A percentile compares a stretch with the other conserved stretches of the same genome.
phyloP scores from a whole-genome alignment of 768 basidiomycete species.

The Tephrocybe sp. region DNA sequence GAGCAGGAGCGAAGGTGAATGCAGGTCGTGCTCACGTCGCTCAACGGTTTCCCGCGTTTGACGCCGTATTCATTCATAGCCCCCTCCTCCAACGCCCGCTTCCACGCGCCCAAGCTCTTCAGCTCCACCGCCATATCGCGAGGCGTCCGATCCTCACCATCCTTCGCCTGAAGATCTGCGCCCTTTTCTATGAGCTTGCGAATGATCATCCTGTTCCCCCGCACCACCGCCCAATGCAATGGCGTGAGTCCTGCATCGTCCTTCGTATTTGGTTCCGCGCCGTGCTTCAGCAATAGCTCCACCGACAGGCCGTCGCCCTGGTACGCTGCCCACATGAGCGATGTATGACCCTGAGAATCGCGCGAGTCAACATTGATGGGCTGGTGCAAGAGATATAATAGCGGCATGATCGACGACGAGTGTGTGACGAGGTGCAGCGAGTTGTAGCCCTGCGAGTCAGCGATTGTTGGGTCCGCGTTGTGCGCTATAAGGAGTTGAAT shows the following conservation, averaged over 20 bases:
- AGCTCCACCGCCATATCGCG: constrained; percentile 94
- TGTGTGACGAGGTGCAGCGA: constrained; percentile 94
- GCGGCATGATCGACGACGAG: constrained; percentile 90
- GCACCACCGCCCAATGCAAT: constrained; percentile 96
- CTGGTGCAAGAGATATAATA: constrained; percentile 90
- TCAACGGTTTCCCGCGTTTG: constrained; percentile 64
- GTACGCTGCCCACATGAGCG: constrained; percentile 99
- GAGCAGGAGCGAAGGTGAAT: neutral
- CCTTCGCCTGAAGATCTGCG: constrained; percentile 77
- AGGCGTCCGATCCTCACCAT: constrained; percentile 83
- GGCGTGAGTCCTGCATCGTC: constrained; percentile 87
- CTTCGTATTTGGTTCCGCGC: constrained; percentile 72
- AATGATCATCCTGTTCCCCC: constrained; percentile 89
- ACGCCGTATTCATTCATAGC: constrained; percentile 78
- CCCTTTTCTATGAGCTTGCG: constrained; percentile 84
- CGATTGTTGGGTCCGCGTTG: constrained; percentile 89
- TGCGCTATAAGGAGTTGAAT: constrained; percentile 89
- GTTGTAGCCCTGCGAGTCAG: constrained; percentile 96
- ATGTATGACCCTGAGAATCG: constrained; percentile 91
- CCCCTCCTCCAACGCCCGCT: constrained; percentile 84
- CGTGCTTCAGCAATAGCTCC: constrained; percentile 84
- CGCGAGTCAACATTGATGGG: constrained; percentile 89
- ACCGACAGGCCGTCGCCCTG: constrained; percentile 97
- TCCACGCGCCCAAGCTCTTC: constrained; percentile 89
- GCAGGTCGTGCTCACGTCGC: constrained; percentile 52